These are phyloP conservation scores for Pelargonium myrrhifolium DNA, from an alignment of 441 rosid genomes.

Conservation along the genomic window DNA sequence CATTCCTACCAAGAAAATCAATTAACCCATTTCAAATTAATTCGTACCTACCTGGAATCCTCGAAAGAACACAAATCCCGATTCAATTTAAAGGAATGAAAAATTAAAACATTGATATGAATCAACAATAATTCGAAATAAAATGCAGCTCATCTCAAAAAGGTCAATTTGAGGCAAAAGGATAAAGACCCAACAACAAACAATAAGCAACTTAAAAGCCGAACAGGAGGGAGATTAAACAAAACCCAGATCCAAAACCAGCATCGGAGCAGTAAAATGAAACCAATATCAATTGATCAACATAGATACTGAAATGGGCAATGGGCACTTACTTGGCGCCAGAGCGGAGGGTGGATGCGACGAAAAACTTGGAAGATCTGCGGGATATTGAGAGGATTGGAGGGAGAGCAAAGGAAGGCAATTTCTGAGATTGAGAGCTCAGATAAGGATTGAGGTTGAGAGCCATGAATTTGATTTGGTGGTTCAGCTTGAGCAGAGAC, in stretches of 20 bases:
- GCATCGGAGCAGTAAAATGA: background rate
- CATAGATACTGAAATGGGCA: background rate
- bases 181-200: background rate
- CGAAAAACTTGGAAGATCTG: background rate
- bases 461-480: too few species aligned
- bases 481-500: too few species aligned
- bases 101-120: background rate
- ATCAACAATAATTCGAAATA: background rate
- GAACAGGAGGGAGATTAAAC: background rate
- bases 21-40: background rate
- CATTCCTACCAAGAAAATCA: background rate
- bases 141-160: background rate
- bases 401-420: background rate
- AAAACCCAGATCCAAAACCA: background rate
- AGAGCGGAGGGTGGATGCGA: background rate
- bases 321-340: background rate
- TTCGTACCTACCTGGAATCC: background rate
- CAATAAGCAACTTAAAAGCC: background rate
- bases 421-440: background rate
- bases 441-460: background rate
- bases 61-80: background rate
- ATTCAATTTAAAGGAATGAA: too few species aligned
- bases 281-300: background rate
- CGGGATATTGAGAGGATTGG: background rate
- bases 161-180: background rate